A percentile compares a stretch with the other conserved stretches of the same genome.
These are phyloP conservation scores for Schizochytrium sp. DNA, from an alignment of 108 stramenopile species.

Conservation along the genomic window DNA sequence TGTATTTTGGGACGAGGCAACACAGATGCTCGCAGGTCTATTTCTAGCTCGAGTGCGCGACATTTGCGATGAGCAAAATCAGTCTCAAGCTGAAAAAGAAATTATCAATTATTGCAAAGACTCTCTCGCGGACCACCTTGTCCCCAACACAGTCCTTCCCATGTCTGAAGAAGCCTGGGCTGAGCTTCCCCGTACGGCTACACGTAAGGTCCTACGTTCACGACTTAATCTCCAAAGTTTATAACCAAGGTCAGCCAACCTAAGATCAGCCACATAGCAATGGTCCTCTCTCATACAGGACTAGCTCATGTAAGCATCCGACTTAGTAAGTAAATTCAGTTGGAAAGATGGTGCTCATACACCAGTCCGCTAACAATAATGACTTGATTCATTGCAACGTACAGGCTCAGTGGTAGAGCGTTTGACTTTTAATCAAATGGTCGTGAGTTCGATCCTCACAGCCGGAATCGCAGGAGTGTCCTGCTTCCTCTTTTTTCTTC, in stretches of 20 bases:
- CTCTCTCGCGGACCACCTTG: neutral
- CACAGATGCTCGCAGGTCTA: neutral
- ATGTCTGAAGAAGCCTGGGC: neutral
- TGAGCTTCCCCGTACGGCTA: neutral
- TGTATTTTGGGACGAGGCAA: conserved; percentile 27
- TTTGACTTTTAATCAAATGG: conserved; percentile 57
- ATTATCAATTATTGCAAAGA: neutral
- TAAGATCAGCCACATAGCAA: neutral
- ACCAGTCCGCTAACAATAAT: conserved; percentile 19
- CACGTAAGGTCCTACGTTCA: conserved; percentile 28
- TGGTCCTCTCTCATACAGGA: neutral
- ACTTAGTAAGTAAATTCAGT: conserved; percentile 5
- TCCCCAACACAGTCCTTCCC: neutral
- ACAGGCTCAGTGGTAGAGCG: conserved; percentile 54
- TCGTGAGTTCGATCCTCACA: conserved; percentile 56
- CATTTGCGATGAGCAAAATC: too few species aligned
- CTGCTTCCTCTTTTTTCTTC: neutral
- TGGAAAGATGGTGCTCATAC: conserved; percentile 8
- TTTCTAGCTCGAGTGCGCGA: neutral
- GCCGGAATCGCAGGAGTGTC: neutral
- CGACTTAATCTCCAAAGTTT: neutral
- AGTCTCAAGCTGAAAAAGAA: neutral
- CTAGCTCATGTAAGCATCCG: neutral
- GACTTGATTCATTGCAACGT: neutral
- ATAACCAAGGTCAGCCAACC: neutral